phyloP scores from a whole-genome alignment of 2,329 filamentous ascomycete genomes.

The Colletotrichum sansevieriae region DNA sequence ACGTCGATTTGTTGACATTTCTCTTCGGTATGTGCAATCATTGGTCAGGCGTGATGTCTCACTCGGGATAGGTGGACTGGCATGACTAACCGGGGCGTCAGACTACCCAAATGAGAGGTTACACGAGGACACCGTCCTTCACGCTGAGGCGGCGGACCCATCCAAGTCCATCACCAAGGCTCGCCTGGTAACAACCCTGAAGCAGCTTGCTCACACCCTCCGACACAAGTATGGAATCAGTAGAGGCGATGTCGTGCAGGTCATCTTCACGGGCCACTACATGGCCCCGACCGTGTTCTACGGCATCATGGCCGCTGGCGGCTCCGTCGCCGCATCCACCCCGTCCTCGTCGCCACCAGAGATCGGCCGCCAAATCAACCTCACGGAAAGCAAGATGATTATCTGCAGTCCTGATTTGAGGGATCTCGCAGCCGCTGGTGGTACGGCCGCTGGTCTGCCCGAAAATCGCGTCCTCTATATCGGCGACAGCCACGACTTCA shows the following conservation, averaged over 20 bases:
- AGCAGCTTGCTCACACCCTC: constrained; percentile 67
- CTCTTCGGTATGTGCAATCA: constrained; percentile 54
- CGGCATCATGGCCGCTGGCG: constrained; percentile 69
- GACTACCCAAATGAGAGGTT: constrained; percentile 28
- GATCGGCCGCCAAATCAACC: constrained; percentile 59
- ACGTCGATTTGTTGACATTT: constrained; percentile 57
- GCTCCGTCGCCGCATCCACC: constrained; percentile 69
- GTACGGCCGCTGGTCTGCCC: constrained; percentile 58
- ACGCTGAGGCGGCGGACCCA: constrained; percentile 69
- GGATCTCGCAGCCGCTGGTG: constrained; percentile 62
- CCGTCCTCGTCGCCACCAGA: constrained; percentile 64
- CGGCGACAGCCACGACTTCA: constrained; percentile 42
- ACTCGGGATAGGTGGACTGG: no score
- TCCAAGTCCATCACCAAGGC: constrained; percentile 66
- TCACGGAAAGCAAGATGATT: constrained; percentile 55
- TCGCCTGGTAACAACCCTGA: constrained; percentile 60
- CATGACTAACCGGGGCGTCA: neutral
- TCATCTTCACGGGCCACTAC: constrained; percentile 68
- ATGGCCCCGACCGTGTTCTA: constrained; percentile 67
- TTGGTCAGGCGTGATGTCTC: neutral
- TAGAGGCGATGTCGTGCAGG: constrained; percentile 63
- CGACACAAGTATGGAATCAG: constrained; percentile 64
- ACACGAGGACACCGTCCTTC: constrained; percentile 64
- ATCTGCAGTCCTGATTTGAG: constrained; percentile 63
- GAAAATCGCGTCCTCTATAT: constrained; percentile 47